phyloP scores from a whole-genome alignment of 148 eudicot species.

The Agrostemma githago region DNA sequence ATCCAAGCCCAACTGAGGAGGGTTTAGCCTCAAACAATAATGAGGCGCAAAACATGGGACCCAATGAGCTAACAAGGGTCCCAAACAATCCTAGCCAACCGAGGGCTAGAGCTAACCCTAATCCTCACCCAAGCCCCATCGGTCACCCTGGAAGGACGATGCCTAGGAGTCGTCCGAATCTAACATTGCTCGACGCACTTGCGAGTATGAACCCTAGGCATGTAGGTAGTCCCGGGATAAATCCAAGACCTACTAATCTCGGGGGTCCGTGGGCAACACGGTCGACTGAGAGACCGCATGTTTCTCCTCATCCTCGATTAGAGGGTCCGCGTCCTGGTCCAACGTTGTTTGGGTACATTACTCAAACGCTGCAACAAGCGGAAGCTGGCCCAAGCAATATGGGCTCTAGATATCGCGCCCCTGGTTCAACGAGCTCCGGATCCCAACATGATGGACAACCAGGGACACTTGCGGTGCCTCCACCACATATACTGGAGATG shows the following conservation, averaged over 20 bases:
- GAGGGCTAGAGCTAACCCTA: neutral
- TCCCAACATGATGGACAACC: neutral
- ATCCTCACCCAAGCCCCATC: neutral
- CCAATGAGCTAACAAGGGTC: neutral
- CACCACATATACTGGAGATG: constrained; percentile 10
- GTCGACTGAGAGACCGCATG: neutral
- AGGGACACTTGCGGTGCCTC: neutral
- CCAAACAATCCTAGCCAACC: neutral
- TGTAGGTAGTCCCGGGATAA: neutral
- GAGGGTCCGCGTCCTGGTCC: neutral
- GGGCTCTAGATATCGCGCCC: neutral
- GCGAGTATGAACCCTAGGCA: neutral
- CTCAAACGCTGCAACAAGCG: neutral
- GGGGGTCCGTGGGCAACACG: neutral
- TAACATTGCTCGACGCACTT: neutral
- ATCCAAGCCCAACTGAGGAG: neutral
- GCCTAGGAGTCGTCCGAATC: neutral
- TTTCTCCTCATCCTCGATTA: neutral
- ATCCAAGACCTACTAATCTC: neutral
- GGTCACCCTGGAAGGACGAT: neutral
- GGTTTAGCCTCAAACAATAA: neutral
- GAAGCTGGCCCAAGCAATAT: constrained; percentile 4
- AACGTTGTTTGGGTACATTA: neutral
- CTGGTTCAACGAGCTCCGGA: neutral
- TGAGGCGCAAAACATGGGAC: neutral